Conservation (phyloP, 768 basidiomycete genomes). For the Leccinum imitatum region DNA sequence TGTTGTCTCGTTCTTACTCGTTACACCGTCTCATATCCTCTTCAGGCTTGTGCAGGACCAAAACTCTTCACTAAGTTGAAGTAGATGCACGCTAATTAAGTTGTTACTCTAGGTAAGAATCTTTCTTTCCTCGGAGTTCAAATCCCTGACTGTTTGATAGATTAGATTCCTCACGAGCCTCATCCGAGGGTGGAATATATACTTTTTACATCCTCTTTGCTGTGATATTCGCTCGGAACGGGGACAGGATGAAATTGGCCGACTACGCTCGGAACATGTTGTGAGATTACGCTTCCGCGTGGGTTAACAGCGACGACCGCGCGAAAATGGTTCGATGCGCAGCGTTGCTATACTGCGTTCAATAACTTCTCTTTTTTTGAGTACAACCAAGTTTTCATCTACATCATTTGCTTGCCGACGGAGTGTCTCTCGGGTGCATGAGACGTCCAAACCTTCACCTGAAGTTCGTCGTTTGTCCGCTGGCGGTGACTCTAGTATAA, state of each 20-base stretch:
- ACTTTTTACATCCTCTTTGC: neutral
- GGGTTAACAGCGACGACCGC: too few relatives aligned
- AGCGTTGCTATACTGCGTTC: neutral
- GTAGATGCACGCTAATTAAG: conserved; percentile 12
- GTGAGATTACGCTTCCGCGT: neutral
- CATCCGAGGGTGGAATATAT: conserved; percentile 15
- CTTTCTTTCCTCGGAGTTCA: neutral
- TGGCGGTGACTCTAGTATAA: too few relatives aligned
- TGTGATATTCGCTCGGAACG: neutral
- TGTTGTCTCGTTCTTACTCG: conserved; percentile 27
- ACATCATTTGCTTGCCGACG: too few relatives aligned
- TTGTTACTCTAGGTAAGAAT: conserved; percentile 21
- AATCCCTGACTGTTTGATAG: conserved; percentile 4
- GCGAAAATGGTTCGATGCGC: neutral
- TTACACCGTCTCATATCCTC: conserved; percentile 4
- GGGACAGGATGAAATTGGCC: neutral
- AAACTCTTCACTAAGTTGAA: conserved; percentile 79
- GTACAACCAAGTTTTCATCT: too few relatives aligned
- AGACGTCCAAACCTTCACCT: too few relatives aligned
- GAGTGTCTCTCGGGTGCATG: too few relatives aligned
- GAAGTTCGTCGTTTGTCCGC: too few relatives aligned
- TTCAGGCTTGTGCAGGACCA: conserved; percentile 60
- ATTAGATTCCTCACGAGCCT: conserved; percentile 14
- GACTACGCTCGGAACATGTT: neutral
- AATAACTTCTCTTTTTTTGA: too few relatives aligned